Evolutionary conservation across 2,329 filamentous ascomycete genomes (phyloP).

Genomic region (Colletotrichum navitas): DNA sequence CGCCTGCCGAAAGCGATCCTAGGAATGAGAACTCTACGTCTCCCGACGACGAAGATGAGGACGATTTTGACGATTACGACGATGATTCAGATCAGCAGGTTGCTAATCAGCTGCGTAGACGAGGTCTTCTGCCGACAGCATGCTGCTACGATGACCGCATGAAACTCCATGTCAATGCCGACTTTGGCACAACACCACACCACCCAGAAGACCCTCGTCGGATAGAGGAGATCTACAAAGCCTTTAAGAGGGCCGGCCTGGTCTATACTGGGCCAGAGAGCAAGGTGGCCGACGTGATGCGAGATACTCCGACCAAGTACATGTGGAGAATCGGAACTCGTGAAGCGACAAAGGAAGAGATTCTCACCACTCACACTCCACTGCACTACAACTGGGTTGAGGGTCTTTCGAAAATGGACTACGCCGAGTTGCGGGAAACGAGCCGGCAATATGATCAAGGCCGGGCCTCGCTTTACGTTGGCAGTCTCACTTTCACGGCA

Average conservation of each 20-base stretch:
- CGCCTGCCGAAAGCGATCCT: constrained; percentile 11
- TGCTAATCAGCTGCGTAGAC: constrained; percentile 55
- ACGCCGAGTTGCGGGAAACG: constrained; percentile 75
- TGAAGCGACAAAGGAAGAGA: constrained; percentile 82
- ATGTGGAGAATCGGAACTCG: constrained; percentile 85
- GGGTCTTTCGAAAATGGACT: constrained; percentile 64
- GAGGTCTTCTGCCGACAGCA: constrained; percentile 74
- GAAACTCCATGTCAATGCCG: constrained; percentile 92
- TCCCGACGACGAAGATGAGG: constrained; percentile 52
- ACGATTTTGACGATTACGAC: constrained; percentile 48
- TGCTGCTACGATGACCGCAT: constrained; percentile 94
- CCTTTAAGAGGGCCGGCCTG: constrained; percentile 84
- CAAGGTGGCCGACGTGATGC: constrained; percentile 65
- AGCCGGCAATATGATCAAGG: constrained; percentile 72
- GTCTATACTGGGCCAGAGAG: constrained; percentile 73
- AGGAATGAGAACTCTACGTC: constrained; percentile 44
- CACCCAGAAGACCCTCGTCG: constrained; percentile 95
- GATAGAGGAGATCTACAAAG: constrained; percentile 93
- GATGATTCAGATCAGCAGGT: constrained; percentile 53
- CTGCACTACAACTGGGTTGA: constrained; percentile 85
- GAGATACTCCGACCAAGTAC: constrained; percentile 68
- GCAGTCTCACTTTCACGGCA: constrained; percentile 83
- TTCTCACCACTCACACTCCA: constrained; percentile 82
- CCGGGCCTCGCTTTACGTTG: constrained; percentile 85
- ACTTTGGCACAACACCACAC: constrained; percentile 78